Percentiles rank a stretch among this genome's conserved stretches.
These are phyloP conservation scores for Durotheca rogersii DNA, from an alignment of 495 filamentous ascomycete genomes.

Conservation along the genomic window DNA sequence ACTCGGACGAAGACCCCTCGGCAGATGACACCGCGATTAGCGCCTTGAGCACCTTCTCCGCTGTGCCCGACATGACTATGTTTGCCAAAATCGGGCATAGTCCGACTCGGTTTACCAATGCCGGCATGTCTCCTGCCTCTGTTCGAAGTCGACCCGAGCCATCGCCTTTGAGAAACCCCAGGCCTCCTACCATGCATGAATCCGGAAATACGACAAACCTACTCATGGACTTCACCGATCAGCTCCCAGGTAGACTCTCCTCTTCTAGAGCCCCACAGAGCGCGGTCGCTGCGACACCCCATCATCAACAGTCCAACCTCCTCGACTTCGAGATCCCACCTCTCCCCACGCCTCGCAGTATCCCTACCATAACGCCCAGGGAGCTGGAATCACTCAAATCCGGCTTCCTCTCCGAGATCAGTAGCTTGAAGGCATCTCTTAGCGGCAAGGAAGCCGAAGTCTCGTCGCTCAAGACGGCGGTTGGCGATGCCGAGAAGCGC, in stretches of 20 bases:
- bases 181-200: constrained; percentile 27
- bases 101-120: constrained; percentile 46
- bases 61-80: constrained; percentile 83
- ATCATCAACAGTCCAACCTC: constrained; percentile 55
- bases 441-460: constrained; percentile 91
- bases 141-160: constrained; percentile 14
- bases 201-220: constrained; percentile 65
- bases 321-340: constrained; percentile 94
- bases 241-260: constrained; percentile 55
- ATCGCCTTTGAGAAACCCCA: constrained; percentile 63
- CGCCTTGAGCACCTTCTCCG: constrained; percentile 83
- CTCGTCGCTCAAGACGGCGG: constrained; percentile 75
- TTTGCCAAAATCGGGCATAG: constrained; percentile 69
- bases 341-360: constrained; percentile 82
- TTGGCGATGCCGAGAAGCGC: constrained; percentile 86
- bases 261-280: constrained; percentile 20
- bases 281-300: constrained; percentile 38
- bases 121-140: constrained; percentile 33
- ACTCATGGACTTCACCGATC: constrained; percentile 85
- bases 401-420: constrained; percentile 82
- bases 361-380: constrained; percentile 86
- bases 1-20: constrained; percentile 40
- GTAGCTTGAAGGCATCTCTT: constrained; percentile 81
- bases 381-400: constrained; percentile 93
- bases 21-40: constrained; percentile 68